These are phyloP conservation scores for Scutellaria barbata DNA, from an alignment of 257 asterid species.

Conservation along the genomic window DNA sequence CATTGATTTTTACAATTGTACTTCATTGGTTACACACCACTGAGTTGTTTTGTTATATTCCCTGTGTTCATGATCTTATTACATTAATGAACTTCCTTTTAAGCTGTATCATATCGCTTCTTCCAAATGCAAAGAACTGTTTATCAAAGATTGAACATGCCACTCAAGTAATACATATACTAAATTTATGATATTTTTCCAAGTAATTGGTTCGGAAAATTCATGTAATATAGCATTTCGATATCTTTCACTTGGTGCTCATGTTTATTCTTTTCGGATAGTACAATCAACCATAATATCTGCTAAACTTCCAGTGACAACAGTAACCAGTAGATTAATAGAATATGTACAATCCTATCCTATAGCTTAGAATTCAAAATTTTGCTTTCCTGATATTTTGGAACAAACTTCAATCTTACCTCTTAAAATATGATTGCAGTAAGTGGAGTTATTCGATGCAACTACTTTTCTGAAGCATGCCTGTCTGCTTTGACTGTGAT, in stretches of 20 bases:
- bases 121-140: not conserved
- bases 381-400: not conserved
- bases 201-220: not conserved
- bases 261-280: too few species aligned
- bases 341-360: not conserved
- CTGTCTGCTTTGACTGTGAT: not conserved
- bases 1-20: not conserved
- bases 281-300: not conserved
- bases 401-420: not conserved
- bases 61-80: not conserved
- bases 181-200: not conserved
- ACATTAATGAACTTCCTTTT: conserved; percentile 1
- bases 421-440: not conserved
- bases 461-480: conserved; percentile 6
- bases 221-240: not conserved
- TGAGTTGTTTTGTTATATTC: conserved; percentile 4
- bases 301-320: not conserved
- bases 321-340: not conserved
- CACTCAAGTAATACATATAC: not conserved
- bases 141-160: not conserved
- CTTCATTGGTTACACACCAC: not conserved
- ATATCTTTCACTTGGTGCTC: not conserved
- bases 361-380: not conserved
- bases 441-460: not conserved
- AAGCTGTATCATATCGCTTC: not conserved